A percentile compares a stretch with the other conserved stretches of the same genome.
phyloP scores from a whole-genome alignment of 78 protist species.

The Dictyostelium citrinum region DNA sequence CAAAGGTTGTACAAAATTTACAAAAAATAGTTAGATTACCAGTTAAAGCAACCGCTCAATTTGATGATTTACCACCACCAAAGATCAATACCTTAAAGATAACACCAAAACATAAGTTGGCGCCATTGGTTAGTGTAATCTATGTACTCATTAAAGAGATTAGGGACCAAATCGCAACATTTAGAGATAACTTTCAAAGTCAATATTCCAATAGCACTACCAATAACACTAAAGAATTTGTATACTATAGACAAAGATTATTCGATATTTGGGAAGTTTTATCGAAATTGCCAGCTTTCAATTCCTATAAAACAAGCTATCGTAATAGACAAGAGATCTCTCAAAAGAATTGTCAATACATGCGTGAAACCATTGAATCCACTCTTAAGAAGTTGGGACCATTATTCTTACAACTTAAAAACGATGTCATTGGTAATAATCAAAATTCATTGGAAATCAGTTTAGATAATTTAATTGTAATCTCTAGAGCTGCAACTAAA shows the following conservation, averaged over 20 bases:
- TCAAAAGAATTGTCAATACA: slow-evolving; percentile 12
- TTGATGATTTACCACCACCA: slow-evolving; percentile 57
- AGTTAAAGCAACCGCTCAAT: background rate
- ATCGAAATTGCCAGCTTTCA: background rate
- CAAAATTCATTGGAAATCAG: background rate
- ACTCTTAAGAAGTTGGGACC: background rate
- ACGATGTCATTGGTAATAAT: background rate
- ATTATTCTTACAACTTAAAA: background rate
- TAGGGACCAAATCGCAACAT: background rate
- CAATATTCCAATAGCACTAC: background rate
- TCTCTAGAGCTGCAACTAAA: background rate
- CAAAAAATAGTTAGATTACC: slow-evolving; percentile 13
- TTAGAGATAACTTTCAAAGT: background rate
- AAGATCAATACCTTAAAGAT: slow-evolving; percentile 25
- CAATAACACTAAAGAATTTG: background rate
- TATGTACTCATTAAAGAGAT: slow-evolving; percentile 43
- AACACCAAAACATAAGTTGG: slow-evolving; percentile 48
- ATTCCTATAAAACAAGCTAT: slow-evolving; percentile 4
- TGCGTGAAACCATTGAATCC: background rate
- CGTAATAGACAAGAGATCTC: background rate
- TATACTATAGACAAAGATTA: background rate
- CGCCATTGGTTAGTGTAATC: slow-evolving; percentile 26
- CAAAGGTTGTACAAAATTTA: slow-evolving; percentile 11
- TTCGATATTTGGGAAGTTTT: background rate
- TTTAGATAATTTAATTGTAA: background rate